Percentiles rank a stretch among this genome's conserved stretches.
Evolutionary conservation across 108 stramenopile genomes (phyloP).

Genomic region (Discostella pseudostelligera): DNA sequence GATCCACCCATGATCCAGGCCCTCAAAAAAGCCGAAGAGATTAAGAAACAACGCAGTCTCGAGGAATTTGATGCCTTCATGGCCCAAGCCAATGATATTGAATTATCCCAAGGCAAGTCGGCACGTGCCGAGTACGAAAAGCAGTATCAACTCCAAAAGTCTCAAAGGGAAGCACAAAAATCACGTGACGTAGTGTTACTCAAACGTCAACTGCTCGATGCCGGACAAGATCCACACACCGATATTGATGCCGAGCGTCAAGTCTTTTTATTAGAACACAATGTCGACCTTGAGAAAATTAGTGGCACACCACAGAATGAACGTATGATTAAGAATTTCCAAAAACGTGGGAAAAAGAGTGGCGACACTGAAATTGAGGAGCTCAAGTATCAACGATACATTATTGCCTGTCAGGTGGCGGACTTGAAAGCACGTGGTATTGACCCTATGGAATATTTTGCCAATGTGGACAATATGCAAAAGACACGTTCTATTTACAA

Average conservation of each 20-base stretch:
- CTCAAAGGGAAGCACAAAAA: constrained; percentile 33
- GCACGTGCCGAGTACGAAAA: constrained; percentile 66
- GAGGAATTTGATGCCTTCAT: constrained; percentile 45
- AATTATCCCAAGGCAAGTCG: constrained; percentile 50
- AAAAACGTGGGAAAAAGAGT: constrained; percentile 34
- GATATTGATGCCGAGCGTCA: constrained; percentile 71
- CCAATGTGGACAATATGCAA: constrained; percentile 26
- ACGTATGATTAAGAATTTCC: constrained; percentile 52
- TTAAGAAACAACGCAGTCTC: constrained; percentile 33
- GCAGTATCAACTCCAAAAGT: constrained; percentile 48
- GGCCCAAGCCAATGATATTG: constrained; percentile 59
- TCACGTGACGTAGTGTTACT: constrained; percentile 48
- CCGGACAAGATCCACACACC: constrained; percentile 65
- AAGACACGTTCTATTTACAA: constrained; percentile 47
- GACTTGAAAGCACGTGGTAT: constrained; percentile 68
- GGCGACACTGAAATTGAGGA: background rate
- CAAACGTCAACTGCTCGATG: constrained; percentile 58
- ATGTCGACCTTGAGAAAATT: constrained; percentile 64
- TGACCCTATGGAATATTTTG: constrained; percentile 72
- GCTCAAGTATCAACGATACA: constrained; percentile 49
- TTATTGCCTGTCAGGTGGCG: constrained; percentile 68
- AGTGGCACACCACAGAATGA: constrained; percentile 61
- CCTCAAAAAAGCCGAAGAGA: constrained; percentile 48
- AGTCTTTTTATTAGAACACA: constrained; percentile 57
- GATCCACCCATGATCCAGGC: constrained; percentile 61